Conservation (phyloP, 768 basidiomycete species). For the Russula emetica region DNA sequence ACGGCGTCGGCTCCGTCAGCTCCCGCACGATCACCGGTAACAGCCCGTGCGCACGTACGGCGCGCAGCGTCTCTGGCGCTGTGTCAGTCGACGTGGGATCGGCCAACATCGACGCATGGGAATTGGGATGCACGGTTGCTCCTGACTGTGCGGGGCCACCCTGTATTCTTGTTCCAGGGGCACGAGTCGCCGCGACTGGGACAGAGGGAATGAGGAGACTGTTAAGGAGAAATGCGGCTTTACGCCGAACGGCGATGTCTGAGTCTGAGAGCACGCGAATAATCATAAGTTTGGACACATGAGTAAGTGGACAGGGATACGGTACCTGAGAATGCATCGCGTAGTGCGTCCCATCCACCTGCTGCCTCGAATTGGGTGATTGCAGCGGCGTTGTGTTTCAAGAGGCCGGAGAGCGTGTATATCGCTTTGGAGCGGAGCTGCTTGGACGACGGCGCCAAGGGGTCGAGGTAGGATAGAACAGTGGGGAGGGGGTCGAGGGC, state of each 20-base stretch:
- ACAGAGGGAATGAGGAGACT: slow-evolving; percentile 57
- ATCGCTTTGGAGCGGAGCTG: slow-evolving; percentile 69
- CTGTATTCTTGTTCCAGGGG: slow-evolving; percentile 21
- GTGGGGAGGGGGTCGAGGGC: slow-evolving; percentile 59
- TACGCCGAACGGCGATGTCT: slow-evolving; percentile 70
- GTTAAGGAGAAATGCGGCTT: slow-evolving; percentile 72
- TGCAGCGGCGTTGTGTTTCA: slow-evolving; percentile 74
- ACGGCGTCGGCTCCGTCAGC: slow-evolving; percentile 53
- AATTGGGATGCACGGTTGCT: slow-evolving; percentile 60
- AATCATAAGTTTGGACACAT: neutral
- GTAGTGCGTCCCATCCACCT: slow-evolving; percentile 63
- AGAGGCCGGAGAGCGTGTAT: slow-evolving; percentile 70
- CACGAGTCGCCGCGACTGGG: neutral
- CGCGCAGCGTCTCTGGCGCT: slow-evolving; percentile 44
- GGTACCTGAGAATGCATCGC: slow-evolving; percentile 58
- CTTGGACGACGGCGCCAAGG: slow-evolving; percentile 48
- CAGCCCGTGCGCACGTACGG: slow-evolving; percentile 45
- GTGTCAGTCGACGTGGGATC: slow-evolving; percentile 55
- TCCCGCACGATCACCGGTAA: slow-evolving; percentile 49
- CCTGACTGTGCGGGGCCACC: slow-evolving; percentile 24
- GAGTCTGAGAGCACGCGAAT: slow-evolving; percentile 52
- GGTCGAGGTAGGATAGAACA: slow-evolving; percentile 57
- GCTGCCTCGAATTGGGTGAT: slow-evolving; percentile 48
- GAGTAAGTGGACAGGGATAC: neutral
- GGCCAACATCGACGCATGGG: slow-evolving; percentile 59